Evolutionary conservation across 306 rosid species (phyloP).

Genomic region (Sophora flavescens): DNA sequence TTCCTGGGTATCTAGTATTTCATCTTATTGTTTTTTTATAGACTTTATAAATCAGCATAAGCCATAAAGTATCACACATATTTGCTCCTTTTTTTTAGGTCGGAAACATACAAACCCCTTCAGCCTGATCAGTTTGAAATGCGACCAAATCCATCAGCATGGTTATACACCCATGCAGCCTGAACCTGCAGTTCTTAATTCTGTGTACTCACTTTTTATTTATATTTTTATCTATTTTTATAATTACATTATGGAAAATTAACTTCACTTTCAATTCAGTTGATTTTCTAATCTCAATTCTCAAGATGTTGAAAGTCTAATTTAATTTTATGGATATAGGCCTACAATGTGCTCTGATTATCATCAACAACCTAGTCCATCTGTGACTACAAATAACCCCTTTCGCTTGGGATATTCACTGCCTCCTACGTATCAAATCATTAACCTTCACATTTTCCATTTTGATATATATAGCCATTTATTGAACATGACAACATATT

Average conservation of each 20-base stretch:
- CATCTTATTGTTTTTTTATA: too few relatives aligned
- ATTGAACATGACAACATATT: not conserved
- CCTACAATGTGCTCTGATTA: not conserved
- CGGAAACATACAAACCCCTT: not conserved
- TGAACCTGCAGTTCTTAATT: not conserved
- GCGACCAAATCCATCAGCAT: constrained; percentile 7
- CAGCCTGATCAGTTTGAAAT: not conserved
- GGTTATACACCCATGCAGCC: not conserved
- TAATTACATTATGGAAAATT: not conserved
- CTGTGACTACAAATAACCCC: not conserved
- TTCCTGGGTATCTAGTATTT: too few relatives aligned
- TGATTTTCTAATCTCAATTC: too few relatives aligned
- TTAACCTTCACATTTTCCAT: too few relatives aligned
- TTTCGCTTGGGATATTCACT: not conserved
- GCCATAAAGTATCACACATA: too few relatives aligned
- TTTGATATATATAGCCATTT: too few relatives aligned
- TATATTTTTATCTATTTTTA: too few relatives aligned
- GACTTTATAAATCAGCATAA: too few relatives aligned
- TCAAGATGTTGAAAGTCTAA: too few relatives aligned
- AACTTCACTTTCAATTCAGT: not conserved
- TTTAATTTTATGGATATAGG: constrained; percentile 29
- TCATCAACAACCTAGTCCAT: not conserved
- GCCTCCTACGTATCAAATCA: not conserved
- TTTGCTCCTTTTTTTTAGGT: too few relatives aligned
- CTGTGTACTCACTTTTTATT: not conserved